Conservation (phyloP, 495 filamentous ascomycete species). For the Podospora comata region DNA sequence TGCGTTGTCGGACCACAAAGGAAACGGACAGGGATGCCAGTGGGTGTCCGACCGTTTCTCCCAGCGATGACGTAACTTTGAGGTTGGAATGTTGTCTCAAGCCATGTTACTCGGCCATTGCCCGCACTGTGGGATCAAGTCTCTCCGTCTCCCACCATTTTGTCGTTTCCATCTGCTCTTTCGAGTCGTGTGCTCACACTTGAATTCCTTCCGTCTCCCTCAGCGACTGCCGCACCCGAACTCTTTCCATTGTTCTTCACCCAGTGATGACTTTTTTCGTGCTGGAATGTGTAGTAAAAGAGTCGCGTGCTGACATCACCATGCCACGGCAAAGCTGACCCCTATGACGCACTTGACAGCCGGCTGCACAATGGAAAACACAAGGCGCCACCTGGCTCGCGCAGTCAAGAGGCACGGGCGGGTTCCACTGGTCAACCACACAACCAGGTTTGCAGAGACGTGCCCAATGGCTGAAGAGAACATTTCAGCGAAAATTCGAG, state of each 20-base stretch:
- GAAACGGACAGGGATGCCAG: constrained; percentile 18
- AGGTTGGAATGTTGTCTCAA: constrained; percentile 31
- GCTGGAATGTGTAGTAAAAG: neutral
- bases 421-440: neutral
- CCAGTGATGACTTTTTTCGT: neutral
- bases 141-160: constrained; percentile 3
- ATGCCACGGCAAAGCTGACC: constrained; percentile 11
- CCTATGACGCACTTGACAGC: constrained; percentile 35
- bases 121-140: constrained; percentile 31
- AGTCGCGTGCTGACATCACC: neutral
- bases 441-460: neutral
- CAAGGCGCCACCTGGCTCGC: constrained; percentile 17
- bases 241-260: neutral
- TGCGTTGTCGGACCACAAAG: neutral
- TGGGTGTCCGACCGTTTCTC: constrained; percentile 23
- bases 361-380: constrained; percentile 17
- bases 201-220: neutral
- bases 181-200: neutral
- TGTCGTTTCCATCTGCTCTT: neutral
- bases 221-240: neutral
- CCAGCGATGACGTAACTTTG: constrained; percentile 36
- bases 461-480: constrained; percentile 1
- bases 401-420: constrained; percentile 8
- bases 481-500: constrained; percentile 3
- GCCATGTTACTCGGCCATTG: constrained; percentile 20